Base-by-base conservation (phyloP, 2,329 filamentous ascomycete genomes). In the Cylindrodendrum hubeiense region DNA sequence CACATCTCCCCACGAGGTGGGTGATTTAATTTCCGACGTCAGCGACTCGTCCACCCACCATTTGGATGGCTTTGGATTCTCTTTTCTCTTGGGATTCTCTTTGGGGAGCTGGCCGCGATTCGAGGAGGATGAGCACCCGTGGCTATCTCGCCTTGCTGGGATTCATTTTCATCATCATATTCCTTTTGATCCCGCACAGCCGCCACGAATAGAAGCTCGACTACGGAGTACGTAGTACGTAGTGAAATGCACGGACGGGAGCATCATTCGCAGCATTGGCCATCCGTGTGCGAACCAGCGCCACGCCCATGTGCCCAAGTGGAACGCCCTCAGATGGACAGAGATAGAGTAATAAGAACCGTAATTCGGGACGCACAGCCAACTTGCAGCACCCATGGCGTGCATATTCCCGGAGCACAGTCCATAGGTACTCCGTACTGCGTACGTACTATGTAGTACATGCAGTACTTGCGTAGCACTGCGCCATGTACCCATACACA, bases 371-470 rank as follows among this genome's bases (percentile, higher is more conserved):
- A 39, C 17, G n/a, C 37, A n/a, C 37, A 39, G n/a, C n/a, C n/a
- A n/a, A n/a, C n/a, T n/a, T n/a, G n/a, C n/a, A n/a, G n/a, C n/a
- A n/a, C n/a, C n/a, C n/a, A n/a, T n/a, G n/a, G 44, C 22, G 41
- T 57, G 43, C 33, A 57, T 57, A 37, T 56, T 49, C 41, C 53
- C 28, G 28, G 28, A 30, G 28, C 6, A 30, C 28, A 30, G 28
- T n/a, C n/a, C n/a, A n/a, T n/a, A n/a, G n/a, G n/a, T n/a, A n/a
- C n/a, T n/a, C n/a, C n/a, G n/a, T n/a, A n/a, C n/a, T n/a, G n/a
- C n/a, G n/a, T n/a, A n/a, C n/a, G n/a, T n/a, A n/a, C n/a, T n/a
- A n/a, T n/a, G n/a, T n/a, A n/a, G n/a, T n/a, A n/a, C n/a, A n/a
- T n/a, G n/a, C n/a, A n/a, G n/a, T n/a, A n/a, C n/a, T n/a, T n/a